Conservation (phyloP, 2,329 filamentous ascomycete species). For the Stenocarpella maydis region DNA sequence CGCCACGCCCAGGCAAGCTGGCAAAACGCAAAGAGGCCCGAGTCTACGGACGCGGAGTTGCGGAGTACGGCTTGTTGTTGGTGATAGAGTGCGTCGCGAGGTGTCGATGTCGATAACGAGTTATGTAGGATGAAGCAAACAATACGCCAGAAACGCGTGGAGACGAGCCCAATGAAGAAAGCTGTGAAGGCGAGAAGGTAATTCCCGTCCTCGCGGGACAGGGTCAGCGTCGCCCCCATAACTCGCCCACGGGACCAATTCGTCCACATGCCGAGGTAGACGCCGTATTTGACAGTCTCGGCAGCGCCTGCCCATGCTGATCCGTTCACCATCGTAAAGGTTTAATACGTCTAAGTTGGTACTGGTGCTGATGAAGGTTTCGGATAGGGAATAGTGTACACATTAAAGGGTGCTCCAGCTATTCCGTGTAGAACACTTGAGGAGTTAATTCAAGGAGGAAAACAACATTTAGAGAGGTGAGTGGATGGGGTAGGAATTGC, state of each 20-base stretch:
- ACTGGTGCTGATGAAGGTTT: no score
- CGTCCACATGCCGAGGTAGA: conserved; percentile 44
- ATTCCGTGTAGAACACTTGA: background rate
- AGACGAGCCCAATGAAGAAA: conserved; percentile 43
- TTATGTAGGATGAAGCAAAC: conserved; percentile 38
- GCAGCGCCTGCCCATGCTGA: conserved; percentile 4
- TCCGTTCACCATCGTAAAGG: background rate
- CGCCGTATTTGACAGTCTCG: conserved; percentile 17
- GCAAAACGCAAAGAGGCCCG: background rate
- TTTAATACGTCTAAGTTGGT: background rate
- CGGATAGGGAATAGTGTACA: background rate
- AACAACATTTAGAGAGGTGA: no score
- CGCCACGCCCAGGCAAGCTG: conserved; percentile 25
- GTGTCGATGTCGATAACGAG: conserved; percentile 33
- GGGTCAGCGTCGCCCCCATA: conserved; percentile 44
- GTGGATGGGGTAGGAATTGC: background rate
- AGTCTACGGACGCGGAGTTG: background rate
- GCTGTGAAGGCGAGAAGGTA: conserved; percentile 47
- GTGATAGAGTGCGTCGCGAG: conserved; percentile 41
- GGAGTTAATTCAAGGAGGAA: no score
- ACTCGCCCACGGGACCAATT: conserved; percentile 44
- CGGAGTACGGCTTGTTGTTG: conserved; percentile 38
- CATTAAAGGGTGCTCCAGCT: background rate
- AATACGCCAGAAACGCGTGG: conserved; percentile 39
- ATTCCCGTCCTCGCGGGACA: conserved; percentile 42